Percentiles rank a stretch among this genome's conserved stretches.
phyloP scores from a whole-genome alignment of 495 filamentous ascomycete species.

The Penicillium paradoxum region DNA sequence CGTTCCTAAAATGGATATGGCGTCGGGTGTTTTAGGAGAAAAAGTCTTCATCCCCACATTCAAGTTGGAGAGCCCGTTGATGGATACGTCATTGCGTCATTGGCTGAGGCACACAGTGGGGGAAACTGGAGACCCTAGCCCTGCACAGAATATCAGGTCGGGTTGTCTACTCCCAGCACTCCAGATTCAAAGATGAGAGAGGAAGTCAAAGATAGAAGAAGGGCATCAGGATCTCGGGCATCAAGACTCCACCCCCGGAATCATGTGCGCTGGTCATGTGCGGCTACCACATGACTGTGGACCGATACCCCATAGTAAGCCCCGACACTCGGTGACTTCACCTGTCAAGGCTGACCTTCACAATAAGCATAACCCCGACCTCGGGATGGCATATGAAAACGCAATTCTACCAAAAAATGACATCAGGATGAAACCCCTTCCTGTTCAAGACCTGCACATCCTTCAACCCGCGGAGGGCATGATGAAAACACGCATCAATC shows the following conservation, averaged over 20 bases:
- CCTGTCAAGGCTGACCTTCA: no score
- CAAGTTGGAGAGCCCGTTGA: not conserved
- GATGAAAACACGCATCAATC: constrained; percentile 14
- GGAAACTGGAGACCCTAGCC: no score
- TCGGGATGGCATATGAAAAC: not conserved
- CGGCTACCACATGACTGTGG: not conserved
- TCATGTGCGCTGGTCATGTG: constrained; percentile 10
- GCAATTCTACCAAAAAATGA: not conserved
- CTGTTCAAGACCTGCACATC: not conserved
- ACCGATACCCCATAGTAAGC: not conserved
- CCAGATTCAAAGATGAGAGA: not conserved
- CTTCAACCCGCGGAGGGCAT: not conserved
- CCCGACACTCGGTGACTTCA: no score
- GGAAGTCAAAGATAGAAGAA: no score
- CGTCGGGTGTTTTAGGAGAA: constrained; percentile 26
- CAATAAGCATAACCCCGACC: not conserved
- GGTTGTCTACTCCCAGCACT: no score
- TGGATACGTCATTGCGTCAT: constrained; percentile 3
- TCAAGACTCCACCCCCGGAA: constrained; percentile 8
- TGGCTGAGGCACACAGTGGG: not conserved
- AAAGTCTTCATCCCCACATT: constrained; percentile 11
- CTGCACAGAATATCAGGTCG: no score
- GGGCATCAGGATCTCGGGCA: not conserved
- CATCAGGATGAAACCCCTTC: not conserved
- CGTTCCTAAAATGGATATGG: constrained; percentile 2